phyloP scores from a whole-genome alignment of 768 basidiomycete species.

The Sporobolomyces phaffii region DNA sequence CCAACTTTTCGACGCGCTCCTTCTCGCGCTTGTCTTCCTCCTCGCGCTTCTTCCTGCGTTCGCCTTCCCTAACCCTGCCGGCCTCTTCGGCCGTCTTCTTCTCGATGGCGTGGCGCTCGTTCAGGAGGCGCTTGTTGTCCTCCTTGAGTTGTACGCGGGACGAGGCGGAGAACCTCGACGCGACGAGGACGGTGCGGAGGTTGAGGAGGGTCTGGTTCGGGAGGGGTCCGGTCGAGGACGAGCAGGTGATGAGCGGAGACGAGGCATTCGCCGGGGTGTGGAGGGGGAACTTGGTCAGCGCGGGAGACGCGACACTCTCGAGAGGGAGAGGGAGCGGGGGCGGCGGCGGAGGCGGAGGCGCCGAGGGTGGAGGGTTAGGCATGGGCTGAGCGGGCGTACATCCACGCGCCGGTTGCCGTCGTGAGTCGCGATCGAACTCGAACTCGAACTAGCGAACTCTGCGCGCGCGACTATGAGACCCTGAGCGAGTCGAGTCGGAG shows the following conservation, averaged over 20 bases:
- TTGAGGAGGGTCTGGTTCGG: constrained; percentile 9
- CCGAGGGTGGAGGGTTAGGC: constrained; percentile 1
- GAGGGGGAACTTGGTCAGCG: constrained; percentile 8
- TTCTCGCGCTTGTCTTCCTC: constrained; percentile 11
- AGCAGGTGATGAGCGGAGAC: neutral
- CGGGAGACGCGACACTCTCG: neutral
- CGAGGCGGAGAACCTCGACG: constrained; percentile 10
- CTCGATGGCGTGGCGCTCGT: constrained; percentile 4
- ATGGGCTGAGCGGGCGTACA: too few species aligned
- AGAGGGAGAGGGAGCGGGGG: neutral
- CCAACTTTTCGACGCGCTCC: constrained; percentile 13
- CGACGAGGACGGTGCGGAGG: constrained; percentile 19
- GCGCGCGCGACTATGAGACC: too few species aligned
- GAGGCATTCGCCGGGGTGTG: constrained; percentile 8
- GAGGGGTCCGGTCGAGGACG: constrained; percentile 14
- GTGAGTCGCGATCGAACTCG: neutral
- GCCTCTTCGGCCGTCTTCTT: constrained; percentile 1
- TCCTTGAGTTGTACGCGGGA: constrained; percentile 1
- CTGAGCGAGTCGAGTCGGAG: too few species aligned
- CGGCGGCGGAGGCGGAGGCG: neutral
- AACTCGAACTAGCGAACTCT: neutral
- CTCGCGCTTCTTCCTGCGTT: constrained; percentile 20
- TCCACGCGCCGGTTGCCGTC: neutral
- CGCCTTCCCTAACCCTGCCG: constrained; percentile 52
- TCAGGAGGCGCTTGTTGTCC: constrained; percentile 3